Conservation (phyloP, 371 early-diverging fungal genomes). For the Batrachochytrium dendrobatidis region DNA sequence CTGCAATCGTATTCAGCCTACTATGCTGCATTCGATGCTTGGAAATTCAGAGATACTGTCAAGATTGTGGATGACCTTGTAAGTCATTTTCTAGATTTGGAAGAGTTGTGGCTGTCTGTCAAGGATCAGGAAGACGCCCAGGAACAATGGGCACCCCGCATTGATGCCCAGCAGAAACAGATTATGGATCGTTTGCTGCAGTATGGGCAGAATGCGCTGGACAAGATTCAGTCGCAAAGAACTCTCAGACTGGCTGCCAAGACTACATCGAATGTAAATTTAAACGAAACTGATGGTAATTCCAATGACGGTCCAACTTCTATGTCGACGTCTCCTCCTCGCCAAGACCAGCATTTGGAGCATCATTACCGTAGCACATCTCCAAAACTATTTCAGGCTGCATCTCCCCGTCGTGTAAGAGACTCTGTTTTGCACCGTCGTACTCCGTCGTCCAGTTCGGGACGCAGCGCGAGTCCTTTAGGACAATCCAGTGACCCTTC, state of each 20-base stretch:
- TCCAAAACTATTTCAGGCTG: background rate
- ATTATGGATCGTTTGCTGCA: conserved; percentile 32
- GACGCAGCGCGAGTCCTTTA: background rate
- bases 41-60: conserved; percentile 62
- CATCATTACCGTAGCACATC: conserved; percentile 4
- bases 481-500: background rate
- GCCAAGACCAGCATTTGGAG: too few species aligned
- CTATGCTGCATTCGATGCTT: conserved; percentile 55
- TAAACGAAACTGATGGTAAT: too few species aligned
- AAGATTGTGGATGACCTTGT: conserved; percentile 55
- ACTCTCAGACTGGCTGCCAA: conserved; percentile 5
- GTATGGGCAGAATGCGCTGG: conserved; percentile 41
- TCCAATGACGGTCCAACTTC: too few species aligned
- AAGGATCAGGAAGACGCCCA: conserved; percentile 47
- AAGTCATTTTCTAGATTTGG: conserved; percentile 61
- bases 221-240: conserved; percentile 24
- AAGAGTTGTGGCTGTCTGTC: conserved; percentile 59
- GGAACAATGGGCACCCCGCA: conserved; percentile 41
- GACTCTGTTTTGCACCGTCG: conserved; percentile 14
- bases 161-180: conserved; percentile 46
- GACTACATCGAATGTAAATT: background rate
- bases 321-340: conserved; percentile 9
- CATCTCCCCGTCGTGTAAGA: conserved; percentile 1
- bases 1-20: conserved; percentile 47
- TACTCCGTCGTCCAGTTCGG: background rate